Evolutionary conservation across 2,329 filamentous ascomycete species (phyloP), one percentile per base, ranked within the genome.

Genomic region (Venturia nashicola): DNA sequence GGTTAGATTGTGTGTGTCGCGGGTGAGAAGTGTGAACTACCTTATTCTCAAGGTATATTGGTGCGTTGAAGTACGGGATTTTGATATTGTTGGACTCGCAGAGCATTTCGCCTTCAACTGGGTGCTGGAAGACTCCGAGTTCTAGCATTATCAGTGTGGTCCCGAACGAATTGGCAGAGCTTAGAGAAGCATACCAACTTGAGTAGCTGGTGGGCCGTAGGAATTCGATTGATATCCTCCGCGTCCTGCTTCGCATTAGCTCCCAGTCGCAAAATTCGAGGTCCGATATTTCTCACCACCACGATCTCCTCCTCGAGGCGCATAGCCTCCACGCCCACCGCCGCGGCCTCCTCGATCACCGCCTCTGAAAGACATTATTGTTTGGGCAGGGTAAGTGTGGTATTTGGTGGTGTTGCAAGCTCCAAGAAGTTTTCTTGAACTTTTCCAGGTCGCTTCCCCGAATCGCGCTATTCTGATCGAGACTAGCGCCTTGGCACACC

Each of bases 1-100:
- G 40, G 68, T 75, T 66, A 74, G 70, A 63, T 59, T 63, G 46
- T 23, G 34, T 6, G 36, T 59, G 40, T 34, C 44, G 12, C 46
- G n/a, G 20, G 20, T 8, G 40, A 11, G 51, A 44, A 61, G 27
- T 70, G 39, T 67, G 61, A 51, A 65, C 54, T 73, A 88, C 89
- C 83, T 97, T 99, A 83, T 97, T 99, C 83, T 97, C 93, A 72
- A 97, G 88, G 80, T 94, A 99, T 77, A 99, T 96, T 70, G 91
- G 91, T 67, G 94, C 94, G 82, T 97, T 97, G 87, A 99, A 99
- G 81, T 96, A 96, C 67, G 94, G 94, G 68, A 99, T 88, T 80
- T 97, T 97, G 71, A 88, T 81, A 82, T 97, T 97, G 78, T 89
- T 88, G 70, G 90, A 95, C 78, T 91, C 87, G 88, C 93, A 97